Conservation (phyloP, 2,329 filamentous ascomycete species). For the Alternaria viburni region DNA sequence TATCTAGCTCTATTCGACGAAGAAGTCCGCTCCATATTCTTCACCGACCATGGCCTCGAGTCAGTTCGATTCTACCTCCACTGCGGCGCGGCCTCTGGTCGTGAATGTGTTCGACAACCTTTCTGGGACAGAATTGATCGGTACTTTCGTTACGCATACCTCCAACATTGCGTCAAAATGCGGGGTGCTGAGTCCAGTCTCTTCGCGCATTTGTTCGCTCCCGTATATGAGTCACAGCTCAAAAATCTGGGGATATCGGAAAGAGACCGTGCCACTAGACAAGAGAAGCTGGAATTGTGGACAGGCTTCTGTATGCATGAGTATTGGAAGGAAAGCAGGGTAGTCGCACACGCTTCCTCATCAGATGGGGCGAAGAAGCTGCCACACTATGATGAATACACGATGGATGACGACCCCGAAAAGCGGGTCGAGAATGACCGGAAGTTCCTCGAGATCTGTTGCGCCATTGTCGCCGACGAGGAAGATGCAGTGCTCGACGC, state of each 20-base stretch:
- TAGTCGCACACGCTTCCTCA: background rate
- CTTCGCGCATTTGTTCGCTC: background rate
- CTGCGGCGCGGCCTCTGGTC: background rate
- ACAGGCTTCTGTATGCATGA: background rate
- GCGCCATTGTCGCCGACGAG: background rate
- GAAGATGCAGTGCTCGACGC: background rate
- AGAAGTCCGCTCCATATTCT: background rate
- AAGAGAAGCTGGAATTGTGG: background rate
- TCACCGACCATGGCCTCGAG: background rate
- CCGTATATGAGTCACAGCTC: background rate
- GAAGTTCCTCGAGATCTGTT: background rate
- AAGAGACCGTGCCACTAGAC: background rate
- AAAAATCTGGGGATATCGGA: background rate
- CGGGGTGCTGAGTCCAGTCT: background rate
- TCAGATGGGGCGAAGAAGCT: background rate
- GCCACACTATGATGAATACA: background rate
- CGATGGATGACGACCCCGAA: accelerated
- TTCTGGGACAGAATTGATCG: background rate
- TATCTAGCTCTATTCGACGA: background rate
- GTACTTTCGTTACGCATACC: background rate
- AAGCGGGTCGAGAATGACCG: background rate
- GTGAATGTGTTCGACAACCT: background rate
- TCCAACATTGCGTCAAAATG: background rate
- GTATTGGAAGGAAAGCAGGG: background rate
- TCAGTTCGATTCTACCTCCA: background rate